These are phyloP conservation scores for Cardamine resedifolia DNA, from an alignment of 345 rosid species.

Conservation along the genomic window DNA sequence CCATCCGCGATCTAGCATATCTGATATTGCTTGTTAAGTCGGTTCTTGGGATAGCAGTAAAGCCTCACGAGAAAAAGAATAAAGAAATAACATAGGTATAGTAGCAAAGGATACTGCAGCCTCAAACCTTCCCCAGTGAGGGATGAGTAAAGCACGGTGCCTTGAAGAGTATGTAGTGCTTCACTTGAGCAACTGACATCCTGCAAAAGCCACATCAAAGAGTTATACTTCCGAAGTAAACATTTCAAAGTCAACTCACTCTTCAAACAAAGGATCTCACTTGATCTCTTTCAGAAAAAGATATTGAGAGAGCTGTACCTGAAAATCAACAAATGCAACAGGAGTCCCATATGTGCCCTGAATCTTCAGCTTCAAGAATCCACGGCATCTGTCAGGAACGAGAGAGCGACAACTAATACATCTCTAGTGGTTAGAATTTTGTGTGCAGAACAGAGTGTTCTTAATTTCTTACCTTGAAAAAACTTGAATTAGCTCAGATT, in stretches of 20 bases:
- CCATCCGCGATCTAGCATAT: conserved; percentile 85
- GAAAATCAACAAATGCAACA: conserved; percentile 91
- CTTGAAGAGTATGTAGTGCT: conserved; percentile 70
- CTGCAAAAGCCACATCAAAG: conserved; percentile 42
- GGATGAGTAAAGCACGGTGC: conserved; percentile 70
- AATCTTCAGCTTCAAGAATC: conserved; percentile 82
- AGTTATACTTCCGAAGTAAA: background rate
- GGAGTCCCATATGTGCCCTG: conserved; percentile 78
- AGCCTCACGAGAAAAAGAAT: background rate
- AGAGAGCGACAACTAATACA: conserved; percentile 16
- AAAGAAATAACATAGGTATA: conserved; percentile 16
- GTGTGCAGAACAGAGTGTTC: conserved; percentile 3
- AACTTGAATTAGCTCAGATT: conserved; percentile 74
- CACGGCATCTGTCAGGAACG: conserved; percentile 56
- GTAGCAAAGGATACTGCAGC: conserved; percentile 73
- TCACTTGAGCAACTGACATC: conserved; percentile 72
- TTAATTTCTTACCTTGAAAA: conserved; percentile 75
- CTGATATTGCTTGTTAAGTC: conserved; percentile 53
- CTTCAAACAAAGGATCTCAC: background rate
- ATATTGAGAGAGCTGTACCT: conserved; percentile 44
- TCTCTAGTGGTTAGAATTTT: background rate
- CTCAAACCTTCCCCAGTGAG: conserved; percentile 74
- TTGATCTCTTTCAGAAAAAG: background rate
- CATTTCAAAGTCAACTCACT: conserved; percentile 1
- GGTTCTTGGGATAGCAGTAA: background rate